Base-by-base conservation (phyloP, 1,284 basidiomycete species). In the Volvariella volvacea region DNA sequence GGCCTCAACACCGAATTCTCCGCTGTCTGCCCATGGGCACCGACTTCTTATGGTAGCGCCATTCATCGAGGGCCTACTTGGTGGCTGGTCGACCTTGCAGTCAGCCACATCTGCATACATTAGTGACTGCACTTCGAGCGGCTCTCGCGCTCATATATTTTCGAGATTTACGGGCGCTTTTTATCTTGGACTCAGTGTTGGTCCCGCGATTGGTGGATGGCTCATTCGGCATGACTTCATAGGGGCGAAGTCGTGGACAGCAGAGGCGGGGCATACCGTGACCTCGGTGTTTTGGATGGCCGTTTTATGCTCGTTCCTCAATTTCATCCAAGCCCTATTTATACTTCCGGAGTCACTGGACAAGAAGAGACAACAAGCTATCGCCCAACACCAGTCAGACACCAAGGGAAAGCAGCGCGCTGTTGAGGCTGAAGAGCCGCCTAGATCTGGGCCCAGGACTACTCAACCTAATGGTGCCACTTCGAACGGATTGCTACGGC, bases 61-160 rank as follows among this genome's bases (percentile, higher is more conserved):
- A 0, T 62, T 83, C 22, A 65, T 92, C 21, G 92, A 96, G 55
- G 93, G 93, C 12, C 59, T 84, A 2, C 71, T 93, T 3, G 93
- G 93, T 17, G 90, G 93, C n/a, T 87, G 86, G 74, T 78, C 86
- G 3, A 86, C 89, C 0, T 66, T 92, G 8, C 78, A 83, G 48
- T 82, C 86, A 2, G 82, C 87, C 0, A 80, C 82, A 33, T 82
- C 88, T 22, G 89, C 92, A 1, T 97, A 93, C 59, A 70, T 91
- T 39, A 86, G 84, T 12, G 90, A 94, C 57, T 88, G 87, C 57
- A 92, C 91, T 1, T 87, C 88, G 2, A 74, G 83, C 46, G 90
- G 89, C 37, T 90, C 88, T 16, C 77, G 90, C 39, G 81, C 90
- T 0, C 76, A 80, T 25, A 78, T 88, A 31, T 93, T 92, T 65